These are phyloP conservation scores for Lentinula guzmanii DNA, from an alignment of 768 basidiomycete species.

Conservation along the genomic window DNA sequence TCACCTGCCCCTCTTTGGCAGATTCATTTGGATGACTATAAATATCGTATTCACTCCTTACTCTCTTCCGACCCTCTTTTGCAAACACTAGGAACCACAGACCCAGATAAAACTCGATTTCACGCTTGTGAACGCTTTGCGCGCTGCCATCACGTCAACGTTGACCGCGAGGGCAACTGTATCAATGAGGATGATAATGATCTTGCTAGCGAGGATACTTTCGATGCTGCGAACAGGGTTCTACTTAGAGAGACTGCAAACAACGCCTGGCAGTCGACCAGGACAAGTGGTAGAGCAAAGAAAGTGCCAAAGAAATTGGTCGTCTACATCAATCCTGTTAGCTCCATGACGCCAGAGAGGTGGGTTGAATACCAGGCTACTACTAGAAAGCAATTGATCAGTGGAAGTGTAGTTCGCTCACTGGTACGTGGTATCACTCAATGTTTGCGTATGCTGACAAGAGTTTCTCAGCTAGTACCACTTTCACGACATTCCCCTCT, in stretches of 20 bases:
- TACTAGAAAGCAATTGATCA: constrained; percentile 28
- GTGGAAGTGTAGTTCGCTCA: constrained; percentile 42
- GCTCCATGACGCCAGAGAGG: constrained; percentile 55
- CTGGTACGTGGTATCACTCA: constrained; percentile 44
- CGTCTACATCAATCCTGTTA: constrained; percentile 82
- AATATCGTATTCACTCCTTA: constrained; percentile 57
- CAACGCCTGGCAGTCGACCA: no score
- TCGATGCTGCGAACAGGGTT: not conserved
- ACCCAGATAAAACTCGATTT: constrained; percentile 66
- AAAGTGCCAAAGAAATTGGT: constrained; percentile 42
- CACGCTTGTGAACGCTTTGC: constrained; percentile 90
- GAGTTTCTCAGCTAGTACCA: constrained; percentile 58
- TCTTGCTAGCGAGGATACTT: not conserved
- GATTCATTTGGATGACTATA: constrained; percentile 93
- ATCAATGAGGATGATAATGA: constrained; percentile 7
- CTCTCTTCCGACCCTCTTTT: constrained; percentile 55
- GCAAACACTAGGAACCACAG: constrained; percentile 50
- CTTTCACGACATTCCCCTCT: constrained; percentile 84
- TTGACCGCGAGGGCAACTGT: constrained; percentile 16
- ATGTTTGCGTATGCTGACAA: not conserved
- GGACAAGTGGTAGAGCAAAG: not conserved
- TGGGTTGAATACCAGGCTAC: constrained; percentile 41
- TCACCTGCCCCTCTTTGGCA: constrained; percentile 17
- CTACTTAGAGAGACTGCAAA: not conserved
- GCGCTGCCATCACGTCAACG: constrained; percentile 60